Conservation (phyloP, 1,284 basidiomycete genomes). For the Ustilago esculenta region DNA sequence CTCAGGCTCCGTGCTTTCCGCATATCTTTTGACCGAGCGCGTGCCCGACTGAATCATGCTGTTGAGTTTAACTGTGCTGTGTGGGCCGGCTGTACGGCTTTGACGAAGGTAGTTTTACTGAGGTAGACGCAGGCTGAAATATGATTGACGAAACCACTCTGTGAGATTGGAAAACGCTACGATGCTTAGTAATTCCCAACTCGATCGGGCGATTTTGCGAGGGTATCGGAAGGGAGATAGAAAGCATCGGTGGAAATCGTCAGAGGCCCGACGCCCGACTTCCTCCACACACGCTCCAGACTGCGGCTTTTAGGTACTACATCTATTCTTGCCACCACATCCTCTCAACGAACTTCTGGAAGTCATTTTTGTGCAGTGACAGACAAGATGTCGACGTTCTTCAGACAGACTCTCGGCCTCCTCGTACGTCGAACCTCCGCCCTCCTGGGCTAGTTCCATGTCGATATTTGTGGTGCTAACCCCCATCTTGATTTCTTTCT, state of each 20-base stretch:
- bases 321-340: not conserved
- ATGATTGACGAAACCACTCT: no score
- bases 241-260: constrained; percentile 8
- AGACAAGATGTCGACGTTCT: constrained; percentile 20
- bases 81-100: no score
- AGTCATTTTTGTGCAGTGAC: no score
- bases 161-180: no score
- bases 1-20: not conserved
- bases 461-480: not conserved
- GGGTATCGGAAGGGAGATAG: not conserved
- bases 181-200: not conserved
- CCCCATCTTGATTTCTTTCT: not conserved
- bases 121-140: no score
- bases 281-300: constrained; percentile 23
- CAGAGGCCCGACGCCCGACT: not conserved
- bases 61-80: no score
- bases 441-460: not conserved
- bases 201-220: constrained; percentile 2
- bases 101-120: no score
- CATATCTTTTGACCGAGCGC: not conserved
- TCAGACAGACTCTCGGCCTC: constrained; percentile 15
- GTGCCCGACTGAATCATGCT: no score
- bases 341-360: no score
- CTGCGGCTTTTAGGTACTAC: no score
- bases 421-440: constrained; percentile 7